Evolutionary conservation across 352 stramenopile species (phyloP), one percentile per base, ranked within the genome.

Genomic region (Pythium brachiatum): DNA sequence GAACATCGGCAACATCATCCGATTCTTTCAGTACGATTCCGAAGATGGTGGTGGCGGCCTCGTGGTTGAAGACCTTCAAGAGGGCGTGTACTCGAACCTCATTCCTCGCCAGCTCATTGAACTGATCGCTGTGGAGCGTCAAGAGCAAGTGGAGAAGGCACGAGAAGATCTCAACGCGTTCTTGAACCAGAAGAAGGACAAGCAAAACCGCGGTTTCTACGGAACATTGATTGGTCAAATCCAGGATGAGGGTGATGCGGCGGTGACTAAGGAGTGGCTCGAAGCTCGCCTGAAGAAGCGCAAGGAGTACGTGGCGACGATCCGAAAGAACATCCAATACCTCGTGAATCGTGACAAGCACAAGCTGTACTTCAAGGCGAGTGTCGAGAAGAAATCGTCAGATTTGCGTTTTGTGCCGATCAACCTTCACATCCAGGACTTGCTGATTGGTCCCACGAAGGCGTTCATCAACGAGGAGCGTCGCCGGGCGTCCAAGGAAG

Each of bases 291-390:
- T 95, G 15, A 77, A 86, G 55, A 84, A 88, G 56, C 78, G 85
- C 11, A 89, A 91, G 27, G 85, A 94, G 34, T 95, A 95, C 63
- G 72, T 95, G n/a, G 59, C 81, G 7, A 74, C 90, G 66, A 62
- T 94, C 6, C 81, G 83, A 2, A 86, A 91, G 64, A 93, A 94
- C 48, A 89, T 93, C 32, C 87, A 95, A 60, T 91, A 90, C 38
- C 53, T 93, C 26, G 85, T 95, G 29, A 90, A 92, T 43, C 85
- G 85, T 20, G 85, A 94, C 70, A 94, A 94, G 57, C 80, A 95
- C 78, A 94, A 94, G 53, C 78, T 87, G 52, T 94, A 94, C 44
- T 95, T 95, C 73, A 95, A 95, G 66, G 83, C 87, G 5, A 94
- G 85, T 55, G 82, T 94, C 16, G 87, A 93, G 62, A 95, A 94